Conservation (phyloP, 2,329 filamentous ascomycete genomes). For the Mariannaea elegans region DNA sequence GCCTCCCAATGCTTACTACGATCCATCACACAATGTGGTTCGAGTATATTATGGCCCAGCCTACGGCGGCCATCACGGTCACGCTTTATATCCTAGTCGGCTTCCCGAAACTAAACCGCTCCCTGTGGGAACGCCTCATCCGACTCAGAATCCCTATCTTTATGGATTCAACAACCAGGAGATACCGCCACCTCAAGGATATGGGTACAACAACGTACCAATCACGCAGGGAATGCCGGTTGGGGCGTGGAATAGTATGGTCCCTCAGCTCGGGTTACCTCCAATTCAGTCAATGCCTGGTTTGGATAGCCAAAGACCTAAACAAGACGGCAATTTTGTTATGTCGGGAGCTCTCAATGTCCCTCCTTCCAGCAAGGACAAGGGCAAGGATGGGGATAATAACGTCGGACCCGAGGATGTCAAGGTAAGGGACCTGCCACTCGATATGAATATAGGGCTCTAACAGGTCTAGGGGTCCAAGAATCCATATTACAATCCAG, state of each 20-base stretch:
- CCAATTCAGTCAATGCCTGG: slow-evolving; percentile 15
- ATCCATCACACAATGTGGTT: slow-evolving; percentile 60
- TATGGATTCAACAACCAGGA: slow-evolving; percentile 47
- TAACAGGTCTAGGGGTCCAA: slow-evolving; percentile 22
- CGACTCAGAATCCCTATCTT: slow-evolving; percentile 53
- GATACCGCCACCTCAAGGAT: slow-evolving; percentile 27
- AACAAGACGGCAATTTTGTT: slow-evolving; percentile 9
- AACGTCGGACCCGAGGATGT: slow-evolving; percentile 41
- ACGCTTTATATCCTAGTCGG: slow-evolving; percentile 55
- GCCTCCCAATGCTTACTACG: slow-evolving; percentile 67
- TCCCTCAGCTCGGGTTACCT: slow-evolving; percentile 31
- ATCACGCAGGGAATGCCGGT: slow-evolving; percentile 43
- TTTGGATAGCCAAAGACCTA: slow-evolving; percentile 10
- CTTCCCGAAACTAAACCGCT: slow-evolving; percentile 43
- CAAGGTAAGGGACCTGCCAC: slow-evolving; percentile 26
- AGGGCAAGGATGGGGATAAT: slow-evolving; percentile 37
- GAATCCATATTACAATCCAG: slow-evolving; percentile 43
- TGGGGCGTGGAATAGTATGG: slow-evolving; percentile 33
- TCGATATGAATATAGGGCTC: slow-evolving; percentile 7
- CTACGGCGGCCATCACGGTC: slow-evolving; percentile 60
- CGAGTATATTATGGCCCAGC: slow-evolving; percentile 66
- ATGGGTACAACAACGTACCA: slow-evolving; percentile 37
- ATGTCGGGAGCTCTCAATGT: slow-evolving; percentile 15
- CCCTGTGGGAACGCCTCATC: slow-evolving; percentile 55
- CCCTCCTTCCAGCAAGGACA: slow-evolving; percentile 31